Evolutionary conservation across 75 land plant species (phyloP).

Genomic region (Picea glauca): DNA sequence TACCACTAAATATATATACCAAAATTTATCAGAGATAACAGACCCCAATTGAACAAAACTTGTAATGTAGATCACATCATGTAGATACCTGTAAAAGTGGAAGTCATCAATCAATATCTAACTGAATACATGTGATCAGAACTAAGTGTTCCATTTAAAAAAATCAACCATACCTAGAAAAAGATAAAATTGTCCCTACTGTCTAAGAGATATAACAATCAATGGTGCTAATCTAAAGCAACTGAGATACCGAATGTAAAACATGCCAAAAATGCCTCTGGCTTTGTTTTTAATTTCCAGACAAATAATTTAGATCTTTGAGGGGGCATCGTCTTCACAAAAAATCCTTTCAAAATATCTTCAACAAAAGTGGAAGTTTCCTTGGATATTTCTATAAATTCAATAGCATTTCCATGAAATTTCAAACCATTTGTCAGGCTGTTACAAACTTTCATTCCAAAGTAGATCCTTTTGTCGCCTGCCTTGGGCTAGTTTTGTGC

Average conservation of each 20-base stretch:
- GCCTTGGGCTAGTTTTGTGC: too few relatives aligned
- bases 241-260: not conserved
- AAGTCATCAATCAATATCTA: not conserved
- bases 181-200: not conserved
- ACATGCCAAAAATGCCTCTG: not conserved
- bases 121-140: not conserved
- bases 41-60: constrained; percentile 86
- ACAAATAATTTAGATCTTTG: not conserved
- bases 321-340: not conserved
- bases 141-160: not conserved
- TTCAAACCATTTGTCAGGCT: not conserved
- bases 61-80: constrained; percentile 96
- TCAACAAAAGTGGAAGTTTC: too few relatives aligned
- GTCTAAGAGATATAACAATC: not conserved
- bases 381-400: not conserved
- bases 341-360: not conserved
- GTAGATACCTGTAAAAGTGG: constrained; percentile 70
- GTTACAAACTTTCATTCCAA: not conserved
- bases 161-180: not conserved
- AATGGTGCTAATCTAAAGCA: not conserved
- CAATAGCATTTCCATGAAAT: not conserved
- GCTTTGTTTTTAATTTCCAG: not conserved
- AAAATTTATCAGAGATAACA: constrained; percentile 82
- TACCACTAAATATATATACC: constrained; percentile 91
- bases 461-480: too few relatives aligned